Conservation (phyloP, 352 stramenopile genomes). For the Pythium monospermum region DNA sequence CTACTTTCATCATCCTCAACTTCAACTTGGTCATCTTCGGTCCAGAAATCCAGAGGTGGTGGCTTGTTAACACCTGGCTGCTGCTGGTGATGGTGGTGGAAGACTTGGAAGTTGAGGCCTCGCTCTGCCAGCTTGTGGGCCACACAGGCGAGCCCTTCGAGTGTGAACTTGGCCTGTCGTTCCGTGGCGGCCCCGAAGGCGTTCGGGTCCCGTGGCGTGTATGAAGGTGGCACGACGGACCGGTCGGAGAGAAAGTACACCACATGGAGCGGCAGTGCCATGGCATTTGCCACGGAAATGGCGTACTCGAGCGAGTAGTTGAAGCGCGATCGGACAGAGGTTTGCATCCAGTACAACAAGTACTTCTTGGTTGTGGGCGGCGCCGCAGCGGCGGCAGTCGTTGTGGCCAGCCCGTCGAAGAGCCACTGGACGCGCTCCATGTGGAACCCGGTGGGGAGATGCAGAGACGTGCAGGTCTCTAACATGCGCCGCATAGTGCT, state of each 20-base stretch:
- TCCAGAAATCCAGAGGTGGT: conserved; percentile 16
- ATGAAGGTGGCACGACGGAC: conserved; percentile 27
- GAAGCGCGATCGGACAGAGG: conserved; percentile 70
- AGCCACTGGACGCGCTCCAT: conserved; percentile 70
- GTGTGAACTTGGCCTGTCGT: conserved; percentile 65
- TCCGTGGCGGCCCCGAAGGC: conserved; percentile 60
- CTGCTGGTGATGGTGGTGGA: conserved; percentile 44
- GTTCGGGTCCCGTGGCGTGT: conserved; percentile 41
- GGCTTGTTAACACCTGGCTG: no score
- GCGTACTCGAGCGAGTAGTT: conserved; percentile 83
- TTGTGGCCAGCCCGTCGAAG: conserved; percentile 43
- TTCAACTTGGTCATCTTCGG: conserved; percentile 3
- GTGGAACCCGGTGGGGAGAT: conserved; percentile 58
- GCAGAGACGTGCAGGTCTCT: conserved; percentile 29
- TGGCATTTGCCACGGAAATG: conserved; percentile 53
- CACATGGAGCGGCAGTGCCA: conserved; percentile 68
- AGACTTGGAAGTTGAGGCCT: conserved; percentile 56
- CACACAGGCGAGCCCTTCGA: conserved; percentile 59
- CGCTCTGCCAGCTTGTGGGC: conserved; percentile 34
- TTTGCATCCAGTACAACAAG: conserved; percentile 88
- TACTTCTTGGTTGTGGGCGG: conserved; percentile 21
- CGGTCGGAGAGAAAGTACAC: conserved; percentile 67
- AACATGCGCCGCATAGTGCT: conserved; percentile 53
- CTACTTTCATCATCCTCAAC: background rate
- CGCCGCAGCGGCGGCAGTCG: conserved; percentile 4